Evolutionary conservation across 495 filamentous ascomycete species (phyloP).

Genomic region (Talaromyces nanjingensis): DNA sequence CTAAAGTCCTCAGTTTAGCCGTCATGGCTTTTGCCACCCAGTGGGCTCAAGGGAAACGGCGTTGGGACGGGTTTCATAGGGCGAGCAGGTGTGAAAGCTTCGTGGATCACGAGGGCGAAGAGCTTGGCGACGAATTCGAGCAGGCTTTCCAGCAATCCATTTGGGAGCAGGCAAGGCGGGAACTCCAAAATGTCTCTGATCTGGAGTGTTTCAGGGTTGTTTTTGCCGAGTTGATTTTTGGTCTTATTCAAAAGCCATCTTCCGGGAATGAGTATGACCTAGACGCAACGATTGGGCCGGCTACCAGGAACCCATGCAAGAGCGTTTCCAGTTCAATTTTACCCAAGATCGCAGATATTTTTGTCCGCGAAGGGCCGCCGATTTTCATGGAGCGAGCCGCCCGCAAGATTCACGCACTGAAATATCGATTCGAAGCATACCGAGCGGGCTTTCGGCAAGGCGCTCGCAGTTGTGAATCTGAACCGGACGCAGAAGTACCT

Average conservation of each 20-base stretch:
- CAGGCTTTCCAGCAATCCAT: constrained; percentile 23
- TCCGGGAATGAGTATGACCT: neutral
- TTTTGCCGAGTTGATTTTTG: constrained; percentile 32
- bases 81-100: neutral
- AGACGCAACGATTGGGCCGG: neutral
- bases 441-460: constrained; percentile 9
- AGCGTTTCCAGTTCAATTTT: neutral
- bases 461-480: neutral
- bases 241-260: constrained; percentile 26
- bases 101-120: neutral
- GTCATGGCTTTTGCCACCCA: constrained; percentile 36
- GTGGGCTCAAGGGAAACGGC: constrained; percentile 24
- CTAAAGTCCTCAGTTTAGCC: constrained; percentile 25
- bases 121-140: constrained; percentile 17
- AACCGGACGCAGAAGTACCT: neutral
- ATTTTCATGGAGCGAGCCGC: constrained; percentile 28
- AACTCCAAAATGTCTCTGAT: constrained; percentile 24
- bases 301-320: neutral
- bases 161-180: constrained; percentile 30
- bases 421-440: constrained; percentile 16
- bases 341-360: constrained; percentile 17
- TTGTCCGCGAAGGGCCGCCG: constrained; percentile 28
- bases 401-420: constrained; percentile 18
- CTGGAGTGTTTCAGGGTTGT: constrained; percentile 30
- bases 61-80: constrained; percentile 9